A percentile compares a stretch with the other conserved stretches of the same genome.
These are phyloP conservation scores for Yarrowia galli DNA, from an alignment of 1,139 yeast genomes.

Conservation along the genomic window DNA sequence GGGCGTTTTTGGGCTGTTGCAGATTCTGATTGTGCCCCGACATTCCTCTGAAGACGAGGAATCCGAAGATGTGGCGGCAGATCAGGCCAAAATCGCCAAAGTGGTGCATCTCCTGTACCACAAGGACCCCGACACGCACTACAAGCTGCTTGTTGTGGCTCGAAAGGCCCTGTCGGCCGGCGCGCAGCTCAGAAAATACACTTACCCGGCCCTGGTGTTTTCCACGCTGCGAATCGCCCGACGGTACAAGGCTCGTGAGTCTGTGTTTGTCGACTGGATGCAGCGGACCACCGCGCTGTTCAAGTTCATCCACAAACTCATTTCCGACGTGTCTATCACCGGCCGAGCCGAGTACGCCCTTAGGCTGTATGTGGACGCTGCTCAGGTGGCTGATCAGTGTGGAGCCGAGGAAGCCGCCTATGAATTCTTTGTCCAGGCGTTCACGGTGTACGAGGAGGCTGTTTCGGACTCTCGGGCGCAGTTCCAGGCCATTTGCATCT, in stretches of 20 bases:
- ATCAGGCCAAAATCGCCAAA: slow-evolving; percentile 74
- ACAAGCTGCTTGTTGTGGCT: slow-evolving; percentile 65
- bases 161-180: slow-evolving; percentile 63
- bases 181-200: slow-evolving; percentile 59
- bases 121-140: slow-evolving; percentile 59
- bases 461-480: slow-evolving; percentile 69
- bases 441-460: slow-evolving; percentile 85
- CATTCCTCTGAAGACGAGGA: slow-evolving; percentile 39
- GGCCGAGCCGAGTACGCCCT: slow-evolving; percentile 61
- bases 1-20: slow-evolving; percentile 53
- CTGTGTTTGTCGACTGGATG: slow-evolving; percentile 44
- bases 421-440: slow-evolving; percentile 89
- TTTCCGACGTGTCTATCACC: slow-evolving; percentile 68
- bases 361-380: slow-evolving; percentile 57
- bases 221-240: slow-evolving; percentile 67
- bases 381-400: slow-evolving; percentile 76
- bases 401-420: slow-evolving; percentile 70
- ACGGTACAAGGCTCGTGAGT: slow-evolving; percentile 47
- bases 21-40: slow-evolving; percentile 49
- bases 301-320: slow-evolving; percentile 74
- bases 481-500: slow-evolving; percentile 60
- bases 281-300: slow-evolving; percentile 61
- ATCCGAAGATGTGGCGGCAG: slow-evolving; percentile 51
- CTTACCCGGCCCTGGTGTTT: slow-evolving; percentile 78
- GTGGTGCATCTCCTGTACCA: slow-evolving; percentile 68